Conservation (phyloP, 352 stramenopile species). For the Aphanomyces astaci region DNA sequence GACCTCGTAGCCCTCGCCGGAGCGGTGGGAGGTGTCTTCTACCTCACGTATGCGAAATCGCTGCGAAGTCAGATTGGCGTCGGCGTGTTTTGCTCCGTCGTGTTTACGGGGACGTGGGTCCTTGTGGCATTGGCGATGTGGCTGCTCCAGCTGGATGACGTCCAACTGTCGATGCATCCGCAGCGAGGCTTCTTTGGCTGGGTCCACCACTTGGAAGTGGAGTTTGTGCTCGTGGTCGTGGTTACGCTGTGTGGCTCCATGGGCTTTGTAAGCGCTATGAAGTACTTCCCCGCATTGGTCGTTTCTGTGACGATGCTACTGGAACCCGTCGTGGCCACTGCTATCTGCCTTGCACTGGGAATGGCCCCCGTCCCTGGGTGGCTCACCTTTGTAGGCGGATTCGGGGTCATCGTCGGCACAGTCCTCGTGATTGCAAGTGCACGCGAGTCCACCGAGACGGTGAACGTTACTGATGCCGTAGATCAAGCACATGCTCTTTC, state of each 20-base stretch:
- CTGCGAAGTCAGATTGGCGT: conserved; percentile 61
- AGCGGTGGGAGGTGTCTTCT: conserved; percentile 61
- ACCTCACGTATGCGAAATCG: conserved; percentile 64
- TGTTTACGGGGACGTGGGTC: conserved; percentile 62
- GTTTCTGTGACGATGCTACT: conserved; percentile 84
- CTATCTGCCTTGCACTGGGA: conserved; percentile 62
- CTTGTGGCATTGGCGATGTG: conserved; percentile 51
- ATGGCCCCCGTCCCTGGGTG: conserved; percentile 58
- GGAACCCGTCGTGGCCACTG: conserved; percentile 70
- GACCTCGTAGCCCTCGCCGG: conserved; percentile 70
- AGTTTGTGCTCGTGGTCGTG: conserved; percentile 79
- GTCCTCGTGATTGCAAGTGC: conserved; percentile 51
- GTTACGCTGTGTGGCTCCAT: conserved; percentile 81
- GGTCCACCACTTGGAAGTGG: conserved; percentile 59
- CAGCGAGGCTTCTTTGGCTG: conserved; percentile 79
- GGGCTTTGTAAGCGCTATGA: conserved; percentile 83
- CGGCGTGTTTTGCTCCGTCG: conserved; percentile 47
- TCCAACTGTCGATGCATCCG: conserved; percentile 55
- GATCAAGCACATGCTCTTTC: neutral
- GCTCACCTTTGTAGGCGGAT: conserved; percentile 60
- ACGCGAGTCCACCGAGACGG: neutral
- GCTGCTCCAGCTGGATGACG: conserved; percentile 43
- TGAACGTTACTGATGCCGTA: neutral
- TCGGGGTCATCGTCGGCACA: conserved; percentile 72
- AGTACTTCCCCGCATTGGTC: conserved; percentile 88